Conservation (phyloP, 1,284 basidiomycete genomes). For the Trametes polyzona region DNA sequence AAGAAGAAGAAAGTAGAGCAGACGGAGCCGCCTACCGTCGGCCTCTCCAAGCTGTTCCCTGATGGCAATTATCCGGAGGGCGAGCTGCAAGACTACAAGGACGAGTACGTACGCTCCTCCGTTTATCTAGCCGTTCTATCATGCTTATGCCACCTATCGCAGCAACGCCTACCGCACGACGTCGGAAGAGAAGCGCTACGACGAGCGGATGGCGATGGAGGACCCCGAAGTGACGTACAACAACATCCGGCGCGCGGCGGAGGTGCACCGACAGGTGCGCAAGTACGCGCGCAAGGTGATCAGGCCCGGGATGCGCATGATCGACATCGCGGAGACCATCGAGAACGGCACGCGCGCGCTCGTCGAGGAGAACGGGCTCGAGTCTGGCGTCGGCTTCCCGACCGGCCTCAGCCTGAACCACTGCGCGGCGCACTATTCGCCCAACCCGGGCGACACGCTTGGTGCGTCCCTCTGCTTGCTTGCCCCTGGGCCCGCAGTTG, state of each 20-base stretch:
- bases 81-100: slow-evolving; percentile 89
- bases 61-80: slow-evolving; percentile 89
- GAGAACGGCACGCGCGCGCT: slow-evolving; percentile 91
- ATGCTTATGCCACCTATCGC: background rate
- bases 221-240: slow-evolving; percentile 87
- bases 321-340: slow-evolving; percentile 92
- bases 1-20: slow-evolving; percentile 86
- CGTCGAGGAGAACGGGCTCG: slow-evolving; percentile 89
- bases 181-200: slow-evolving; percentile 88
- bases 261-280: slow-evolving; percentile 96
- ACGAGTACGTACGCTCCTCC: slow-evolving; percentile 66
- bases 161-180: slow-evolving; percentile 89
- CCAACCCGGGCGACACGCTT: slow-evolving; percentile 92
- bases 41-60: slow-evolving; percentile 89
- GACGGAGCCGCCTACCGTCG: slow-evolving; percentile 92
- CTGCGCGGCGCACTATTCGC: slow-evolving; percentile 96
- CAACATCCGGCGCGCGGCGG: slow-evolving; percentile 88
- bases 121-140: slow-evolving; percentile 10
- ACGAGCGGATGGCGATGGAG: slow-evolving; percentile 78
- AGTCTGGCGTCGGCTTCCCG: slow-evolving; percentile 93
- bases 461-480: slow-evolving; percentile 48
- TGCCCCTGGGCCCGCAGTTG: background rate
- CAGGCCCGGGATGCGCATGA: slow-evolving; percentile 94
- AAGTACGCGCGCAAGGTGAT: slow-evolving; percentile 83
- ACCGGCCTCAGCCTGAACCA: slow-evolving; percentile 95